Evolutionary conservation across 345 rosid species (phyloP), one percentile per base, ranked within the genome.

Genomic region (Turnera subulata): DNA sequence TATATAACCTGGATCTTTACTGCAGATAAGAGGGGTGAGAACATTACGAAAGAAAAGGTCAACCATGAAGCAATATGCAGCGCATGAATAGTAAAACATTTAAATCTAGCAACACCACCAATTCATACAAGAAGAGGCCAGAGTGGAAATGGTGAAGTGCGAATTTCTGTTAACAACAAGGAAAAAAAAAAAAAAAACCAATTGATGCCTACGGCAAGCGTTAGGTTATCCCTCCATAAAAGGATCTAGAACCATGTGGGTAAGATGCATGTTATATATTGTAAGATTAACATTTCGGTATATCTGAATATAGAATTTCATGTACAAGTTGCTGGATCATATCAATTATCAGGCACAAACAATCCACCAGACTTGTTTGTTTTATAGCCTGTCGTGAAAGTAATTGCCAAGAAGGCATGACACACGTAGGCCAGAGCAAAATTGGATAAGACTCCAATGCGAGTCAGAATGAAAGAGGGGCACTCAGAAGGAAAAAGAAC

Each of bases 1-100:
- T 22, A 89, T 69, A 63, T 64, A 89, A 46, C 97, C 97, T 2
- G 99, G 97, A 73, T 93, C 96, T 75, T 79, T 84, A 38, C 97
- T 87, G 91, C 78, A 89, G 46, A 46, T 44, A 72, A 61, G 40
- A 50, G 25, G 22, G 46, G 50, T 63, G 40, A 56, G 52, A 53
- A 16, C 25, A 64, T 59, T 40, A 63, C 23, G 33, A 24, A 45
- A 57, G 46, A 16, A 59, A 33, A 12, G 15, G 14, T 37, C 46
- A 45, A 46, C 15, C 25, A 38, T 11, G 0, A 6, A 23, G 45
- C 58, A 65, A 23, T 48, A 32, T 16, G 44, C 16, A 1, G 35
- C 33, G 39, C 2, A 45, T 11, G 19, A 33, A 8, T 8, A 53
- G 4, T 9, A 46, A 19, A 42, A 17, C 16, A 21, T 52, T 12